Evolutionary conservation across 306 rosid species (phyloP).

Genomic region (Trifolium pratense): DNA sequence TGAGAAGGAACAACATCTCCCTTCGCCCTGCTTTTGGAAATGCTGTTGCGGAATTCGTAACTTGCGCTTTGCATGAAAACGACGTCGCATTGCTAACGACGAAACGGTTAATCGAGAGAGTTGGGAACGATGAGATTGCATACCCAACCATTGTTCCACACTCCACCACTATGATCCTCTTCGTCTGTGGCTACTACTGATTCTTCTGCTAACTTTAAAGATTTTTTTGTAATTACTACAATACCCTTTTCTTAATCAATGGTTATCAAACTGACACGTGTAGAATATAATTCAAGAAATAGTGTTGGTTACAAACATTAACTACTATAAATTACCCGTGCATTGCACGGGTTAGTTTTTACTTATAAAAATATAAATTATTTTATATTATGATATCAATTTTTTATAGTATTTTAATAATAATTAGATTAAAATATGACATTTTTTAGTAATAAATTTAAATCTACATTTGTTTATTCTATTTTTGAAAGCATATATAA

Average conservation of each 20-base stretch:
- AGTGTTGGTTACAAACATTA: too few species aligned
- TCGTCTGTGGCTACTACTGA: conserved; percentile 44
- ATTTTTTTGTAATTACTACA: conserved; percentile 1
- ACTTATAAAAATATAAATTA: too few species aligned
- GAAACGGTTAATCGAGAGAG: conserved; percentile 49
- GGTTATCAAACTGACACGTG: conserved; percentile 35
- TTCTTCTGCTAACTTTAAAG: conserved; percentile 1
- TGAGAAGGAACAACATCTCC: conserved; percentile 56
- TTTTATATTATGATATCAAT: too few species aligned
- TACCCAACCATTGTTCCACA: conserved; percentile 50
- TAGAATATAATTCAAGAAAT: neutral
- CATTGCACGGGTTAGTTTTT: too few species aligned
- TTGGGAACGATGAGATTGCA: conserved; percentile 51
- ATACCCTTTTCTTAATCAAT: neutral
- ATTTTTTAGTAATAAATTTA: too few species aligned
- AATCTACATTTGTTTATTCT: too few species aligned
- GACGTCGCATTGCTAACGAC: conserved; percentile 41
- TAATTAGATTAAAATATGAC: too few species aligned
- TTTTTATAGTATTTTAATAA: too few species aligned
- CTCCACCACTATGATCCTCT: conserved; percentile 52
- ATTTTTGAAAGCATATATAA: too few species aligned
- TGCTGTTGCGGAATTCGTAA: conserved; percentile 19
- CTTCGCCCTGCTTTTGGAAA: conserved; percentile 50
- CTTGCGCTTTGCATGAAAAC: conserved; percentile 38
- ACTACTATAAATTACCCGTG: too few species aligned